These are phyloP conservation scores for Nakazawaea populi DNA, from an alignment of 805 yeast genomes.

Conservation along the genomic window DNA sequence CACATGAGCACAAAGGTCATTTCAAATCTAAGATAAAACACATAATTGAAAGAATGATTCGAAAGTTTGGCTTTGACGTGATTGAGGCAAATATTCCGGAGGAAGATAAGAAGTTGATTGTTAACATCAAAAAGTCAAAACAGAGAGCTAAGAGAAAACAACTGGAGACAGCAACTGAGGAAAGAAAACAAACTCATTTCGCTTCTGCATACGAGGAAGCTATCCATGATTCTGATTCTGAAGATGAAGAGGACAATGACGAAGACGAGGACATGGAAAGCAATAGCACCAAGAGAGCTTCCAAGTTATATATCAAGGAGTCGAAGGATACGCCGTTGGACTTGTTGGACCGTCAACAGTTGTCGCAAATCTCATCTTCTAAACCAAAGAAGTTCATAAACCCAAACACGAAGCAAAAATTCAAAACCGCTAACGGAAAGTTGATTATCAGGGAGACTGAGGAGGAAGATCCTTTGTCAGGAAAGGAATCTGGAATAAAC, in stretches of 20 bases:
- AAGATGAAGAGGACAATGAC: conserved; percentile 43
- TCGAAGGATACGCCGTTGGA: conserved; percentile 74
- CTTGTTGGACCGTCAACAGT: conserved; percentile 76
- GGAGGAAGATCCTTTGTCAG: conserved; percentile 41
- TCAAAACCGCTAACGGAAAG: conserved; percentile 60
- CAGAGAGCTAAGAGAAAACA: conserved; percentile 79
- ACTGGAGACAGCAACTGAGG: conserved; percentile 25
- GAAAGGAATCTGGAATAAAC: conserved; percentile 59
- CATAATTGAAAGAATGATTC: conserved; percentile 81
- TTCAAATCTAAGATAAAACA: conserved; percentile 92
- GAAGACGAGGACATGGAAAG: conserved; percentile 19
- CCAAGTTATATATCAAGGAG: conserved; percentile 70
- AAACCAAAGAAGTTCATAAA: conserved; percentile 61
- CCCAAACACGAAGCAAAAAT: conserved; percentile 34
- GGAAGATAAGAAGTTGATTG: conserved; percentile 75
- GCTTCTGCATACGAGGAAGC: conserved; percentile 93
- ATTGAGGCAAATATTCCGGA: conserved; percentile 84
- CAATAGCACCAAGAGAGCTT: conserved; percentile 18
- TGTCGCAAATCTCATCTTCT: conserved; percentile 85
- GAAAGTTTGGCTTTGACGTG: conserved; percentile 87
- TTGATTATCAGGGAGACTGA: conserved; percentile 54
- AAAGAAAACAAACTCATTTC: conserved; percentile 32
- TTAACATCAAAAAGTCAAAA: conserved; percentile 80
- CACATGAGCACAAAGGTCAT: conserved; percentile 93
- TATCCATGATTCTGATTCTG: conserved; percentile 64